Evolutionary conservation across 352 stramenopile genomes (phyloP).

Genomic region (Globisporangium recalcitrans): DNA sequence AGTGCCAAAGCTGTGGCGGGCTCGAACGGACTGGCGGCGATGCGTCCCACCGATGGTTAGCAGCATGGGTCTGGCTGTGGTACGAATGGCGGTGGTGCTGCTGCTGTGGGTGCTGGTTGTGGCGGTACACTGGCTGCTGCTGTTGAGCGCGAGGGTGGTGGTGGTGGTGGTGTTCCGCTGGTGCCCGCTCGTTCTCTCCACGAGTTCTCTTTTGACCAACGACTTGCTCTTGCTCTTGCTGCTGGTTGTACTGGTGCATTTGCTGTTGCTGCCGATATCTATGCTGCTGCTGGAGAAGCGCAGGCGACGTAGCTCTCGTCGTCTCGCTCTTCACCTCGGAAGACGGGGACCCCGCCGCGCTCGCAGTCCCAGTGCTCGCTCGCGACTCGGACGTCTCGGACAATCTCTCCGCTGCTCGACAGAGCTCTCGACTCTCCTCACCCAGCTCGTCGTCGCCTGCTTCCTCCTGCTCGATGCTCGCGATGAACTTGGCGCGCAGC

Average conservation of each 20-base stretch:
- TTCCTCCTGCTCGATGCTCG: constrained; percentile 59
- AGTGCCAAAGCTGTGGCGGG: background rate
- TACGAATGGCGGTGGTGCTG: background rate
- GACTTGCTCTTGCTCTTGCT: background rate
- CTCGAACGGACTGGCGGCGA: background rate
- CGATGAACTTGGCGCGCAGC: constrained; percentile 45
- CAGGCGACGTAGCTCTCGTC: background rate
- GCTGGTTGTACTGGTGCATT: background rate
- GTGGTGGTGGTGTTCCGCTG: background rate
- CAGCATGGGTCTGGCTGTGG: background rate
- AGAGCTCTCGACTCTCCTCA: background rate
- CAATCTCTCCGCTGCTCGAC: background rate
- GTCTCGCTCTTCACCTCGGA: background rate
- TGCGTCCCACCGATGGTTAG: background rate
- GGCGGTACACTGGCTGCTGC: no score
- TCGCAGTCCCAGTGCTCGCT: background rate
- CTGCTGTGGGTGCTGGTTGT: background rate
- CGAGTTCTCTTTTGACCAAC: background rate
- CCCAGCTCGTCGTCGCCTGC: constrained; percentile 4
- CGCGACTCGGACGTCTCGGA: constrained; percentile 4
- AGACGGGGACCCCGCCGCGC: background rate
- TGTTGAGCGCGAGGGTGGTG: background rate
- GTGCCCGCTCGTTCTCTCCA: background rate
- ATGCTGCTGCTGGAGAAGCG: background rate
- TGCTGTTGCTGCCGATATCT: background rate